phyloP scores from a whole-genome alignment of 192 early-diverging fungal genomes.

The Coemansia sp. region DNA sequence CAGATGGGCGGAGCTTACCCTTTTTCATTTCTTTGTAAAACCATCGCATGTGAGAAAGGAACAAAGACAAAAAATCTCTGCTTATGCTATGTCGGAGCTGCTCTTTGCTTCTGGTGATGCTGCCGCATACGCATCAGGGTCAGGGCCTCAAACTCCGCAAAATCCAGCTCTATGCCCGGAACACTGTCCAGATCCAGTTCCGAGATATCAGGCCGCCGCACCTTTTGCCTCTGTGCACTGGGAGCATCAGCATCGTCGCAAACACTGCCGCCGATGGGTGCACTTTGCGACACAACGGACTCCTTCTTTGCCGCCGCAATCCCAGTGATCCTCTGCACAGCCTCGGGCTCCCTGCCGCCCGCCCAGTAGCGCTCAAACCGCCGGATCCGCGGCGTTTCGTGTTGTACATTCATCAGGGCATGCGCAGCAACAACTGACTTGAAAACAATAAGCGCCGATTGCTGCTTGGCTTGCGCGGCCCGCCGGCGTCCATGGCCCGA shows the following conservation, averaged over 20 bases:
- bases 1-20: too few relatives aligned
- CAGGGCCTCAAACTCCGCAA: slow-evolving; percentile 47
- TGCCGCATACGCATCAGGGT: slow-evolving; percentile 53
- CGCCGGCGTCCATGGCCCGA: slow-evolving; percentile 12
- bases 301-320: background rate
- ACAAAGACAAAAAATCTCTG: too few relatives aligned
- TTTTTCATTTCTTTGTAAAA: too few relatives aligned
- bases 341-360: slow-evolving; percentile 22
- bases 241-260: background rate
- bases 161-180: slow-evolving; percentile 29
- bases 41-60: too few relatives aligned
- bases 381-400: slow-evolving; percentile 1
- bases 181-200: slow-evolving; percentile 31
- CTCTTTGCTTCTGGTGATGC: background rate
- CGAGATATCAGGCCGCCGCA: slow-evolving; percentile 19
- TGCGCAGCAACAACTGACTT: slow-evolving; percentile 37
- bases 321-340: slow-evolving; percentile 16
- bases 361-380: slow-evolving; percentile 40
- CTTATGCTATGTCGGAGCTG: background rate
- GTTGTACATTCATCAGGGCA: slow-evolving; percentile 31
- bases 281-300: too few relatives aligned
- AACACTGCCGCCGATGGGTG: background rate
- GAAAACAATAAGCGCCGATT: slow-evolving; percentile 44
- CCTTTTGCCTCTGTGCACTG: background rate
- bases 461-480: background rate